phyloP scores from a whole-genome alignment of 768 basidiomycete species.

The Leucocoprinus birnbaumii region DNA sequence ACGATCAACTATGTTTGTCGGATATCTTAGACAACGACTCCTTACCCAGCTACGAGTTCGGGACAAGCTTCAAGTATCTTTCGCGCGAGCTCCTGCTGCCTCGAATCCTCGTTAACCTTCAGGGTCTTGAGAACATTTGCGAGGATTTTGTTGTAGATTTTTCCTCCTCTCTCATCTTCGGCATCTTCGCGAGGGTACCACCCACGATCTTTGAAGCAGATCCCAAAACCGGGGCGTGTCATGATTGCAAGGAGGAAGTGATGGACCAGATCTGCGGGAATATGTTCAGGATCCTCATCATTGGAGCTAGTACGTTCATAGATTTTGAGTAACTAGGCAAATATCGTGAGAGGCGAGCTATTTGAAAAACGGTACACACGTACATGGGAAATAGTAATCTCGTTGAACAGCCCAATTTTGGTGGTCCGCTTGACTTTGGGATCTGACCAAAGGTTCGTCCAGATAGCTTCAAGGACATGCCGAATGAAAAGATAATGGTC shows the following conservation, averaged over 20 bases:
- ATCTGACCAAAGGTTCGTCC: constrained; percentile 78
- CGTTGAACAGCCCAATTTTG: constrained; percentile 72
- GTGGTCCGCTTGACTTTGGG: constrained; percentile 65
- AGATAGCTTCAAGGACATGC: constrained; percentile 68
- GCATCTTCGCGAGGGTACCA: constrained; percentile 81
- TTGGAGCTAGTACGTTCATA: constrained; percentile 62
- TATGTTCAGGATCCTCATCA: constrained; percentile 43
- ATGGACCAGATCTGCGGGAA: constrained; percentile 77
- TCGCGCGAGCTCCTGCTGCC: constrained; percentile 81
- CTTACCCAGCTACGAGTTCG: constrained; percentile 78
- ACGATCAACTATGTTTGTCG: neutral
- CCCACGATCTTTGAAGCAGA: constrained; percentile 87
- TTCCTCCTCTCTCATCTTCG: constrained; percentile 39
- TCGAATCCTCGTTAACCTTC: constrained; percentile 85
- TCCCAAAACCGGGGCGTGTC: constrained; percentile 74
- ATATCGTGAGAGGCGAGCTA: neutral
- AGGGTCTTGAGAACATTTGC: constrained; percentile 68
- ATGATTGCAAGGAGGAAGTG: constrained; percentile 87
- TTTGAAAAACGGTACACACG: neutral
- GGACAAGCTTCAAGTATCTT: constrained; percentile 83
- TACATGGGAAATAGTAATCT: constrained; percentile 63
- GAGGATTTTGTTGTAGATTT: constrained; percentile 81
- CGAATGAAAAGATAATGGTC: constrained; percentile 63
- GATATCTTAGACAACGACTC: constrained; percentile 18
- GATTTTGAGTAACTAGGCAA: constrained; percentile 63